Evolutionary conservation across 2,329 filamentous ascomycete genomes (phyloP).

Genomic region (Pseudopithomyces chartarum): DNA sequence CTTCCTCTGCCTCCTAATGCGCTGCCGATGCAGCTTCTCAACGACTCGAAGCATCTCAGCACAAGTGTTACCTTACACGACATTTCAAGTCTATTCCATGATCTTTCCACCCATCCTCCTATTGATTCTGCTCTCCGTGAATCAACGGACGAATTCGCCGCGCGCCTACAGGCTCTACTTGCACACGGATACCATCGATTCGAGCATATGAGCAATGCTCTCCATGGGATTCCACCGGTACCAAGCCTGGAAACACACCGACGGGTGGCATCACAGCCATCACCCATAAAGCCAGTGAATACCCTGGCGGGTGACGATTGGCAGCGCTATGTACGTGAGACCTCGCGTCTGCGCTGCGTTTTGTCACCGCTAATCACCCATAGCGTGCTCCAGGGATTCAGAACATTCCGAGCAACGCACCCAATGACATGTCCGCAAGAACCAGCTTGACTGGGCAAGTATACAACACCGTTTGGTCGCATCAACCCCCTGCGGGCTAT

Average conservation of each 20-base stretch:
- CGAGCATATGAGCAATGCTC: conserved; percentile 30
- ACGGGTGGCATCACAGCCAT: not conserved
- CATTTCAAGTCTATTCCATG: conserved; percentile 1
- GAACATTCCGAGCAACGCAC: too few species aligned
- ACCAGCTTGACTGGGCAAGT: too few species aligned
- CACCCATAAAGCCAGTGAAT: not conserved
- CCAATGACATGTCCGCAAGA: too few species aligned
- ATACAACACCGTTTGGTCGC: too few species aligned
- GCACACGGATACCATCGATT: conserved; percentile 28
- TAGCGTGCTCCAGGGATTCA: not conserved
- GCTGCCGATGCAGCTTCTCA: not conserved
- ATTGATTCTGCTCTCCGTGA: not conserved
- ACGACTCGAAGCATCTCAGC: not conserved
- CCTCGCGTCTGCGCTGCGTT: too few species aligned
- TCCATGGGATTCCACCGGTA: conserved; percentile 21
- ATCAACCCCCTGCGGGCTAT: too few species aligned
- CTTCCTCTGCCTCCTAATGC: not conserved
- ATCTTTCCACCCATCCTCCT: conserved; percentile 1
- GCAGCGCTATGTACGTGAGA: not conserved
- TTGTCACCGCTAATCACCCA: too few species aligned
- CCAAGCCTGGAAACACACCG: not conserved
- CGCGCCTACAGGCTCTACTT: not conserved
- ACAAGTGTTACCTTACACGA: not conserved
- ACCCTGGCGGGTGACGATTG: too few species aligned
- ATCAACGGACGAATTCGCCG: not conserved